phyloP scores from a whole-genome alignment of 768 basidiomycete species.

The Rhizopogon salebrosus region DNA sequence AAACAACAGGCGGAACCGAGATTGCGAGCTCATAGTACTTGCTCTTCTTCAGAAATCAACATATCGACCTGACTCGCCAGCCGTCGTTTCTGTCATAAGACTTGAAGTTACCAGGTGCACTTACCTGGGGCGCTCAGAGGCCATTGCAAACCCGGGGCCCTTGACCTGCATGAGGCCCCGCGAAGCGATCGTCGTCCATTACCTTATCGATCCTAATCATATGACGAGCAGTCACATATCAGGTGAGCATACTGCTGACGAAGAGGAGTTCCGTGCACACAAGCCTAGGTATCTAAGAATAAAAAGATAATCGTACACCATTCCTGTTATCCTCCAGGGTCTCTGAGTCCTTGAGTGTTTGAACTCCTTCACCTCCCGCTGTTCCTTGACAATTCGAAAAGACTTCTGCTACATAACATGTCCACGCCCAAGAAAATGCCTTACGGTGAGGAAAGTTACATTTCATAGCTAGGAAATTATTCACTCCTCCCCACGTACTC shows the following conservation, averaged over 20 bases:
- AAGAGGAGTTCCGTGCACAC: not conserved
- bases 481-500: not conserved
- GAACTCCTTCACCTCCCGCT: not conserved
- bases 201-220: too few relatives aligned
- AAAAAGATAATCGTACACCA: not conserved
- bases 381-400: not conserved
- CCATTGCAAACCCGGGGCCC: too few relatives aligned
- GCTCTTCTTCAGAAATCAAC: too few relatives aligned
- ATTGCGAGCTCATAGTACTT: too few relatives aligned
- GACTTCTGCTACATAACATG: constrained; percentile 9
- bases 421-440: constrained; percentile 21
- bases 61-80: too few relatives aligned
- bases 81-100: too few relatives aligned
- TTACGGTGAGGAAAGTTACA: constrained; percentile 23
- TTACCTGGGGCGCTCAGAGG: too few relatives aligned
- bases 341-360: not conserved
- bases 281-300: not conserved
- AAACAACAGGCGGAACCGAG: too few relatives aligned
- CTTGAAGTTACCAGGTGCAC: too few relatives aligned
- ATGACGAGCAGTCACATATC: not conserved
- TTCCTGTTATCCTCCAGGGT: not conserved
- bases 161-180: too few relatives aligned
- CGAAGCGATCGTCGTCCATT: too few relatives aligned
- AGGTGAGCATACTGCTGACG: not conserved
- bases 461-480: not conserved